Evolutionary conservation across 164 flowering plant genomes (phyloP).

Genomic region (Berberis thunbergii): DNA sequence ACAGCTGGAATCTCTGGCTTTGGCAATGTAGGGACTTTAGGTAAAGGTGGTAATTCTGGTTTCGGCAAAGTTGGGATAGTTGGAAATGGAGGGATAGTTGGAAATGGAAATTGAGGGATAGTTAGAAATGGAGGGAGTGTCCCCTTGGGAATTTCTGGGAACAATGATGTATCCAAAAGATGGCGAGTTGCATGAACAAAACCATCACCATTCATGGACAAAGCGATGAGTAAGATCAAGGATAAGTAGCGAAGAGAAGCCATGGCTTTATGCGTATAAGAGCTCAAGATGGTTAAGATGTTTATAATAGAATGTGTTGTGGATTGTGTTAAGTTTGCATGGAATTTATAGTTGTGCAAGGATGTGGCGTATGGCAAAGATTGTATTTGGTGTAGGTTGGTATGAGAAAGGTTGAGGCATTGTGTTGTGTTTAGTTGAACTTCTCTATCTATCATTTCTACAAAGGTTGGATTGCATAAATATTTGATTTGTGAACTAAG

Average conservation of each 20-base stretch:
- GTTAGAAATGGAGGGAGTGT: not conserved
- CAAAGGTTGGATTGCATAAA: too few relatives aligned
- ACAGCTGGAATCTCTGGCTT: conserved; percentile 17
- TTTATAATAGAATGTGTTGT: not conserved
- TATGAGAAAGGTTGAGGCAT: too few relatives aligned
- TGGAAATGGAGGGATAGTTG: not conserved
- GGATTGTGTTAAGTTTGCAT: not conserved
- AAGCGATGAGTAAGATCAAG: not conserved
- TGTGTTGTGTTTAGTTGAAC: too few relatives aligned
- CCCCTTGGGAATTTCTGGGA: not conserved
- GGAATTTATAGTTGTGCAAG: not conserved
- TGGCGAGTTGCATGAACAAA: not conserved
- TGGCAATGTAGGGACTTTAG: conserved; percentile 11
- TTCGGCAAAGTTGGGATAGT: conserved; percentile 11
- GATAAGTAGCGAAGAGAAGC: not conserved
- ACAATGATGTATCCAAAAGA: not conserved
- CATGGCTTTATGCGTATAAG: not conserved
- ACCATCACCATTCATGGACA: not conserved
- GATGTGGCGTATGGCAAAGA: not conserved
- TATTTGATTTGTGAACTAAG: too few relatives aligned
- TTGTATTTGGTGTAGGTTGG: too few relatives aligned
- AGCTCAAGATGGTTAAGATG: not conserved
- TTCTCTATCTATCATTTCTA: too few relatives aligned
- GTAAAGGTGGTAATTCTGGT: conserved; percentile 17
- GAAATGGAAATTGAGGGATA: not conserved